Evolutionary conservation across 345 rosid genomes (phyloP), one percentile per base, ranked within the genome.

Genomic region (Camelina laxa): DNA sequence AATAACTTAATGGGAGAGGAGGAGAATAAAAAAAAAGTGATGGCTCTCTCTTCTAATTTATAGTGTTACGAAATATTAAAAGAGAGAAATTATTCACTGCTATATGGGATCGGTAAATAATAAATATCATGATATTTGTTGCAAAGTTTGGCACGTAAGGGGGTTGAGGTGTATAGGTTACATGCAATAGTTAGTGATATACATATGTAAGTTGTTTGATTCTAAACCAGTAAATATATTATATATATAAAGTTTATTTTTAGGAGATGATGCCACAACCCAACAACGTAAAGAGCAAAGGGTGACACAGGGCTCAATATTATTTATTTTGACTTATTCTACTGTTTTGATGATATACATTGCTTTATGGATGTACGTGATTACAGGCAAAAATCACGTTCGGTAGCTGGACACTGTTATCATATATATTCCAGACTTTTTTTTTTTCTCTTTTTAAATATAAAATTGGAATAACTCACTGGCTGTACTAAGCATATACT

Each of bases 361-460:
- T 47, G 80, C 75, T 76, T 71, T 63, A 47, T 70, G 75, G 72
- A 77, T 70, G 75, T 77, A 77, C 80, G 80, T 77, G 76, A 57
- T 77, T 77, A 56, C 75, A 77, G 80, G 67, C 80, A 3, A 64
- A 70, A 9, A 33, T 70, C 75, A 70, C 80, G 76, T 65, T 44
- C 8, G 49, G 49, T 71, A 35, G 76, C 80, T 77, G 76, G 35
- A 63, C 0, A 36, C 62, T 70, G 72, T 71, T 71, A 24, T 48
- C 24, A 65, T 21, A 27, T 33, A 3, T 27, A 7, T 60, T 75
- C 60, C 31, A 7, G 0, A 27, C 7, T 49, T 39, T 35, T 60
- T 27, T 30, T 45, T 22, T 27, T n/a, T 20, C 6, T 44, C 22
- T 12, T 14, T 53, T 17, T 7, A 3, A 54, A 21, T 12, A 17